phyloP scores from a whole-genome alignment of 225 moss, liverwort and hornwort genomes.

The Physcomitrium patens region DNA sequence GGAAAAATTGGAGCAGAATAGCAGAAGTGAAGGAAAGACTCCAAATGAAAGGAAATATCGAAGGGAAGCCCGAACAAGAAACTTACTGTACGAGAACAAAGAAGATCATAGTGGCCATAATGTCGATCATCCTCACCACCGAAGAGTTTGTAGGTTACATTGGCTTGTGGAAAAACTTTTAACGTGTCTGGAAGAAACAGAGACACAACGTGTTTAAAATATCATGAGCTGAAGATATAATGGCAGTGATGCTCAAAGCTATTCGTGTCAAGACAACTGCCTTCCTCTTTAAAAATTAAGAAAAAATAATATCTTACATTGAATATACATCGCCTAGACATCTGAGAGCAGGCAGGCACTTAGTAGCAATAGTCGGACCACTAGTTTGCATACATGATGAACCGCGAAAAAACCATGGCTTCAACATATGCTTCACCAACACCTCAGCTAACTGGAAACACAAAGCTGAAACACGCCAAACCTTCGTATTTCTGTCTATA shows the following conservation, averaged over 20 bases:
- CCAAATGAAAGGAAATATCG: not conserved
- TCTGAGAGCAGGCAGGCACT: not conserved
- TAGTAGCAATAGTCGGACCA: not conserved
- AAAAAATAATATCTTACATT: conserved; percentile 4
- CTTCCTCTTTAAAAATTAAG: not conserved
- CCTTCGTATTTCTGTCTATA: conserved; percentile 6
- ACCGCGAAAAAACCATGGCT: conserved; percentile 7
- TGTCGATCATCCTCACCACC: conserved; percentile 74
- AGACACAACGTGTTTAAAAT: conserved; percentile 3
- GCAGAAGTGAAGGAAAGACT: not conserved
- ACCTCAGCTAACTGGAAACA: conserved; percentile 16
- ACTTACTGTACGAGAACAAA: conserved; percentile 79
- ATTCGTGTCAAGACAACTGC: not conserved
- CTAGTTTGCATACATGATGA: not conserved
- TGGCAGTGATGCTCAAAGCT: not conserved
- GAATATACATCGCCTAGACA: not conserved
- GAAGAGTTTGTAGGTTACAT: conserved; percentile 64
- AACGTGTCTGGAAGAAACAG: conserved; percentile 73
- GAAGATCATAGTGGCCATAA: conserved; percentile 93
- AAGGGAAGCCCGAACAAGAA: conserved; percentile 23
- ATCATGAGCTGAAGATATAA: not conserved
- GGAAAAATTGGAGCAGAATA: not conserved
- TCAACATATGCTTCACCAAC: not conserved
- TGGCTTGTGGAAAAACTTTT: conserved; percentile 64
- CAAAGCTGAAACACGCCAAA: conserved; percentile 17